Percentiles rank a stretch among this genome's conserved stretches.
These are phyloP conservation scores for Thraustochytrium sp. DNA, from an alignment of 352 stramenopile species.

Conservation along the genomic window DNA sequence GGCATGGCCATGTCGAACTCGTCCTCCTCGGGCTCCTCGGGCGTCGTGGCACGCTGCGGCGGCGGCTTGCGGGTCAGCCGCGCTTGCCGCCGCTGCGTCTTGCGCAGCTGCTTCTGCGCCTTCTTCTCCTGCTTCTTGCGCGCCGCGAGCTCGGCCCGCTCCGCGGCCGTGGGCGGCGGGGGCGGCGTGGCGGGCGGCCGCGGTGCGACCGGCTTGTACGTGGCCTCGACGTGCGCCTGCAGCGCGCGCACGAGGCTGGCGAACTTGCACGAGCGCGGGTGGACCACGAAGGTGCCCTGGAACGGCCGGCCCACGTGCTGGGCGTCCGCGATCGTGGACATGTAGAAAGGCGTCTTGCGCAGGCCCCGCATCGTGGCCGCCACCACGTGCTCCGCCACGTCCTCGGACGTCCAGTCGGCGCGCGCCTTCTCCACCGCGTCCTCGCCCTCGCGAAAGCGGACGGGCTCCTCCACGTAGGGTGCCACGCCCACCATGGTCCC, in stretches of 20 bases:
- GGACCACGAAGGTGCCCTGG: background rate
- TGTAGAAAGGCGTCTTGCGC: background rate
- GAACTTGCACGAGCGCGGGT: background rate
- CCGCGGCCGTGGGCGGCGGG: background rate
- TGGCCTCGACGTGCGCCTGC: background rate
- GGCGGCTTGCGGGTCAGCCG: too few relatives aligned
- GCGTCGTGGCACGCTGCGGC: too few relatives aligned
- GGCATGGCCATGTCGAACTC: background rate
- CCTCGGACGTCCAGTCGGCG: background rate
- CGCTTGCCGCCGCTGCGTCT: too few relatives aligned
- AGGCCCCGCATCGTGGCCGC: background rate
- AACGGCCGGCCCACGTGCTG: background rate
- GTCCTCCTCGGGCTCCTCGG: background rate
- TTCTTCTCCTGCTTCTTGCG: background rate
- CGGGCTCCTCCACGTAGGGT: background rate
- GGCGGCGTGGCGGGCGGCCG: background rate
- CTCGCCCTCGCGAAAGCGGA: background rate
- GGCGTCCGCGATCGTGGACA: background rate
- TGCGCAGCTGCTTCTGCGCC: background rate
- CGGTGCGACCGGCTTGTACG: background rate
- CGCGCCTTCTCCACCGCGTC: background rate
- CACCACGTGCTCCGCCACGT: background rate
- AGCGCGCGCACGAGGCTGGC: background rate
- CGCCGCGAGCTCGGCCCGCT: background rate
- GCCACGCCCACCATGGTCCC: background rate